phyloP scores from a whole-genome alignment of 2,329 filamentous ascomycete species.

The Hortaea werneckii region DNA sequence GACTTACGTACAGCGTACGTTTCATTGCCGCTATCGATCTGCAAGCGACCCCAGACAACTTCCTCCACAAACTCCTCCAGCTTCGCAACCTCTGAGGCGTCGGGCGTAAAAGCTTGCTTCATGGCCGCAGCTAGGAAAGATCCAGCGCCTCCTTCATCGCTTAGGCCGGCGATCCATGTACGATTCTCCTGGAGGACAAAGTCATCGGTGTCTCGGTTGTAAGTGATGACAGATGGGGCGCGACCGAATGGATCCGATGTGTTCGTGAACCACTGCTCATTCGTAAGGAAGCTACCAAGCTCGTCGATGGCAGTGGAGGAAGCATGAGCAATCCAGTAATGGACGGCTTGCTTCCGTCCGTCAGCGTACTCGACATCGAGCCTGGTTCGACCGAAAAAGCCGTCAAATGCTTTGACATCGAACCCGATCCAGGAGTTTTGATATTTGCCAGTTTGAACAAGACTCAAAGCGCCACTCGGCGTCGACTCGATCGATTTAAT shows the following conservation, averaged over 20 bases:
- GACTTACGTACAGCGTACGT: constrained; percentile 45
- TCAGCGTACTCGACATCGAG: constrained; percentile 26
- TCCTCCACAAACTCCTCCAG: constrained; percentile 46
- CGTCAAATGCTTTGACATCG: neutral
- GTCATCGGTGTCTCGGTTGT: constrained; percentile 33
- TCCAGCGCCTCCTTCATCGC: constrained; percentile 50
- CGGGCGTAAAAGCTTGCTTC: constrained; percentile 45
- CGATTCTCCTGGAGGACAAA: constrained; percentile 38
- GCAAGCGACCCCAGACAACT: constrained; percentile 42
- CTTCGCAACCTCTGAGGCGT: constrained; percentile 39
- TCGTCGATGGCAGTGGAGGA: constrained; percentile 35
- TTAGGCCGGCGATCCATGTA: constrained; percentile 50
- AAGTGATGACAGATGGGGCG: constrained; percentile 46
- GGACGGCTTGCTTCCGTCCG: constrained; percentile 42
- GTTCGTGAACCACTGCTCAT: constrained; percentile 43
- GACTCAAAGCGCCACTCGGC: constrained; percentile 30
- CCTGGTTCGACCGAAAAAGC: neutral
- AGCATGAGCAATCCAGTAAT: constrained; percentile 40
- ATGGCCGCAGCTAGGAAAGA: constrained; percentile 46
- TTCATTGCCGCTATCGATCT: constrained; percentile 22
- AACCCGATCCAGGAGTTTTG: neutral
- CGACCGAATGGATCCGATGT: constrained; percentile 45
- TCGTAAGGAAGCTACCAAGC: constrained; percentile 46
- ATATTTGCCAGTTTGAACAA: constrained; percentile 10
- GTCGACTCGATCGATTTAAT: constrained; percentile 32